Evolutionary conservation across 2,329 filamentous ascomycete species (phyloP).

Genomic region (Lanzia echinophila): DNA sequence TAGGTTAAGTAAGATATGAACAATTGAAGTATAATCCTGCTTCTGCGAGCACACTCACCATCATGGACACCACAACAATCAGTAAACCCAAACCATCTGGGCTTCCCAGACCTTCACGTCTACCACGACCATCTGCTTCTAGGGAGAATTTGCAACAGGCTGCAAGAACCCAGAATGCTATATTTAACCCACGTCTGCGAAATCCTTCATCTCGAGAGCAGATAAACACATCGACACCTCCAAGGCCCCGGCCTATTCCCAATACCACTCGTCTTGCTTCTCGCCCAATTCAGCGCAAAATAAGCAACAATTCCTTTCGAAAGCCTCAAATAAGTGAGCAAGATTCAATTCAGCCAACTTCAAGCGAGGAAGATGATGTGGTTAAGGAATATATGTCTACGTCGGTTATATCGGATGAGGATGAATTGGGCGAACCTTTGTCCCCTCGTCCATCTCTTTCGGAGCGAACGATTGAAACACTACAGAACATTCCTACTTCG

Average conservation of each 20-base stretch:
- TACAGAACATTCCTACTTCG: slow-evolving; percentile 71
- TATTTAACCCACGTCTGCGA: slow-evolving; percentile 25
- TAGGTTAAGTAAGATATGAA: slow-evolving; percentile 7
- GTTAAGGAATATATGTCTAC: slow-evolving; percentile 1
- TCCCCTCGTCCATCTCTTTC: slow-evolving; percentile 53
- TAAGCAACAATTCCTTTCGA: slow-evolving; percentile 19
- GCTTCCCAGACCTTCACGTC: slow-evolving; percentile 46
- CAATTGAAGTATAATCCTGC: slow-evolving; percentile 7
- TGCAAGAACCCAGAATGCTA: slow-evolving; percentile 6
- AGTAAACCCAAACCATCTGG: slow-evolving; percentile 21
- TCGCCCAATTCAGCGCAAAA: slow-evolving; percentile 12
- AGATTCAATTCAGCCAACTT: not conserved
- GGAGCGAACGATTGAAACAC: slow-evolving; percentile 79
- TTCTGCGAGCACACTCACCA: slow-evolving; percentile 3
- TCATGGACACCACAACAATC: slow-evolving; percentile 25
- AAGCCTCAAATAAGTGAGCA: slow-evolving; percentile 8
- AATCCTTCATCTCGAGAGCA: slow-evolving; percentile 20
- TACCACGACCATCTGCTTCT: slow-evolving; percentile 44
- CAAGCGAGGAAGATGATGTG: slow-evolving; percentile 12
- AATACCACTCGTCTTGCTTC: slow-evolving; percentile 1
- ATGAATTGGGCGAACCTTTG: not conserved
- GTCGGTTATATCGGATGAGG: slow-evolving; percentile 4
- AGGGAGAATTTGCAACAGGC: slow-evolving; percentile 39
- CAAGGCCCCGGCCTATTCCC: slow-evolving; percentile 1
- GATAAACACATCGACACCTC: slow-evolving; percentile 12